A percentile compares a stretch with the other conserved stretches of the same genome.
phyloP scores from a whole-genome alignment of 805 yeast genomes.

The Lipomyces chichibuensis region DNA sequence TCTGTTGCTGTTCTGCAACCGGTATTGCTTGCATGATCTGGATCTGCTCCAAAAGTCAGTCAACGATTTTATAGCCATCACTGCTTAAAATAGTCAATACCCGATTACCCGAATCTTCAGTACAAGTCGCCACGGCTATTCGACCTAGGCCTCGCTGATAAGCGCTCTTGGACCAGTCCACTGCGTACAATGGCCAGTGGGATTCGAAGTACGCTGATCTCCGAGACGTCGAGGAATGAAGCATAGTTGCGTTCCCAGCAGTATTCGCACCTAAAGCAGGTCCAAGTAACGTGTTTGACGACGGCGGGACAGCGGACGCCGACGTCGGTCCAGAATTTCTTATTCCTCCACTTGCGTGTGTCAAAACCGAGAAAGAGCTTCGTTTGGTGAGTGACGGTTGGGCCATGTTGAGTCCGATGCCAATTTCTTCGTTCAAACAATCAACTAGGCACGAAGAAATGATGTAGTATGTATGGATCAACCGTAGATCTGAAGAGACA shows the following conservation, averaged over 20 bases:
- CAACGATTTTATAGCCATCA: background rate
- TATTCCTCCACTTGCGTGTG: conserved; percentile 13
- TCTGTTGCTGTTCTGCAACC: conserved; percentile 27
- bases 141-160: conserved; percentile 48
- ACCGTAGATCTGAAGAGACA: background rate
- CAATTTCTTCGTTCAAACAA: background rate
- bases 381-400: conserved; percentile 28
- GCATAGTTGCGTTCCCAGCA: background rate
- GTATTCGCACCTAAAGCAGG: background rate
- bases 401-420: conserved; percentile 13
- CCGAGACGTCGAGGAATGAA: conserved; percentile 3
- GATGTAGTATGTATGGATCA: background rate
- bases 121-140: conserved; percentile 72
- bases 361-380: conserved; percentile 26
- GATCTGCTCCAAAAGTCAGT: conserved; percentile 18
- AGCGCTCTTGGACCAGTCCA: conserved; percentile 55
- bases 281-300: background rate
- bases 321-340: conserved; percentile 14
- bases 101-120: conserved; percentile 75
- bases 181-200: conserved; percentile 54
- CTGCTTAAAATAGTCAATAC: conserved; percentile 40
- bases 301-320: conserved; percentile 8
- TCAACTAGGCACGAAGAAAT: background rate
- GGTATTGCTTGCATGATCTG: conserved; percentile 40
- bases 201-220: conserved; percentile 51